Percentiles rank a stretch among this genome's conserved stretches.
These are phyloP conservation scores for Athelia sp. DNA, from an alignment of 1,284 basidiomycete species.

Conservation along the genomic window DNA sequence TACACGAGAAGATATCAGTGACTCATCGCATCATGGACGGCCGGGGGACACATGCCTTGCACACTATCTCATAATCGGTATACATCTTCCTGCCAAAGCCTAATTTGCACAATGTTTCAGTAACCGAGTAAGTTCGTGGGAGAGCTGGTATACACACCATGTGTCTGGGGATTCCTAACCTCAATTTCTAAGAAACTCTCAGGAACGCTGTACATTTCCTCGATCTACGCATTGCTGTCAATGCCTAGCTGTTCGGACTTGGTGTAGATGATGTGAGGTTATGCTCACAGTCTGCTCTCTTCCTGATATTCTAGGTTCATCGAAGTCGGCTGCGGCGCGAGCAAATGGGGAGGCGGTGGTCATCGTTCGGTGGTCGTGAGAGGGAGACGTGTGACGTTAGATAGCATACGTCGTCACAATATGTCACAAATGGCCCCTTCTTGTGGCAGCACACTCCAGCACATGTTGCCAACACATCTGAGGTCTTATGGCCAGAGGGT, in stretches of 20 bases:
- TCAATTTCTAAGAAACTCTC: conserved; percentile 99
- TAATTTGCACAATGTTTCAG: conserved; percentile 23
- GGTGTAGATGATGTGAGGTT: neutral
- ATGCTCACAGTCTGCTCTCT: conserved; percentile 81
- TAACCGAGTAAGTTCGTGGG: neutral
- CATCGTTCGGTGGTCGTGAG: conserved; percentile 32
- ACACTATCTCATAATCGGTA: conserved; percentile 98
- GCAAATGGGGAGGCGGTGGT: conserved; percentile 78
- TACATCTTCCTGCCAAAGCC: conserved; percentile 97
- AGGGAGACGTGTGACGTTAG: neutral
- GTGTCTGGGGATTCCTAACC: conserved; percentile 94
- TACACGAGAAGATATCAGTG: conserved; percentile 24
- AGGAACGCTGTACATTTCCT: conserved; percentile 97
- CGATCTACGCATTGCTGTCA: conserved; percentile 59
- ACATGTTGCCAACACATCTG: no score
- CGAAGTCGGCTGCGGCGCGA: conserved; percentile 61
- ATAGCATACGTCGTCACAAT: neutral
- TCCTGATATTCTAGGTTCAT: conserved; percentile 62
- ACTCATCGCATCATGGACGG: neutral
- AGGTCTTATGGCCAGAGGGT: no score
- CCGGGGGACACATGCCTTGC: conserved; percentile 66
- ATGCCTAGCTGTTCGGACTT: conserved; percentile 23
- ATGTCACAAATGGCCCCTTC: no score
- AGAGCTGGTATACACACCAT: conserved; percentile 53
- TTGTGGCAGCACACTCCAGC: no score